These are phyloP conservation scores for Fusarium proliferatum DNA, from an alignment of 2,329 filamentous ascomycete species.

Conservation along the genomic window DNA sequence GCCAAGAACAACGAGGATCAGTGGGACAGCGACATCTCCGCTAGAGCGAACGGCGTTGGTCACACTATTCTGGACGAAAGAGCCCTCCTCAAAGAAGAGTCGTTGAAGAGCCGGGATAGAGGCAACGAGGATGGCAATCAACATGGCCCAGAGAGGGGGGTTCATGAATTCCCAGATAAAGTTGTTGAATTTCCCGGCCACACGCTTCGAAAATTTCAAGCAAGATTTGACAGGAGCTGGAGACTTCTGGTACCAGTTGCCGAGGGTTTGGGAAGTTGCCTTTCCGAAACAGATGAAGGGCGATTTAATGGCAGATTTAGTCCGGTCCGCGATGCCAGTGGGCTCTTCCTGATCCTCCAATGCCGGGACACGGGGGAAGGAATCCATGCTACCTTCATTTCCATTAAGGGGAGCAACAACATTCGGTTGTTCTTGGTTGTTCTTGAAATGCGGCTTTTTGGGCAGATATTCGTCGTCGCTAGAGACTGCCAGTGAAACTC, in stretches of 20 bases:
- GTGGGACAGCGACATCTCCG: conserved; percentile 89
- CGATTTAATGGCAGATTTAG: conserved; percentile 49
- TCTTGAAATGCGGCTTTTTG: conserved; percentile 48
- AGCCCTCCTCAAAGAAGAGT: conserved; percentile 88
- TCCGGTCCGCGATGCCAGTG: conserved; percentile 53
- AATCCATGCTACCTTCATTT: conserved; percentile 65
- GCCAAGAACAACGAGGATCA: conserved; percentile 94
- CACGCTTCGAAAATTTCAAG: conserved; percentile 46
- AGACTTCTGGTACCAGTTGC: conserved; percentile 51
- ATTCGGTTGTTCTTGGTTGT: conserved; percentile 40
- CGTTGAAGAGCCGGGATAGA: conserved; percentile 85
- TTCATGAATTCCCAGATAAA: conserved; percentile 97
- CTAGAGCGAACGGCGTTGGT: conserved; percentile 87
- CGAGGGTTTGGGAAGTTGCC: conserved; percentile 37
- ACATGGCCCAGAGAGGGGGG: conserved; percentile 96
- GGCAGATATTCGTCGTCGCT: conserved; percentile 57
- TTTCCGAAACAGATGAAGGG: conserved; percentile 41
- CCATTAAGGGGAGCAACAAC: conserved; percentile 46
- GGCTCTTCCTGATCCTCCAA: conserved; percentile 54
- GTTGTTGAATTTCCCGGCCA: conserved; percentile 61
- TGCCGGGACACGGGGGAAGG: conserved; percentile 68
- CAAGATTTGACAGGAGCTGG: conserved; percentile 55
- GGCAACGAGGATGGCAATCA: conserved; percentile 88
- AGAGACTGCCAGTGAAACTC: conserved; percentile 61
- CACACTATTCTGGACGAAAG: conserved; percentile 92